Conservation (phyloP, 352 stramenopile species). For the Phytopythium litorale region DNA sequence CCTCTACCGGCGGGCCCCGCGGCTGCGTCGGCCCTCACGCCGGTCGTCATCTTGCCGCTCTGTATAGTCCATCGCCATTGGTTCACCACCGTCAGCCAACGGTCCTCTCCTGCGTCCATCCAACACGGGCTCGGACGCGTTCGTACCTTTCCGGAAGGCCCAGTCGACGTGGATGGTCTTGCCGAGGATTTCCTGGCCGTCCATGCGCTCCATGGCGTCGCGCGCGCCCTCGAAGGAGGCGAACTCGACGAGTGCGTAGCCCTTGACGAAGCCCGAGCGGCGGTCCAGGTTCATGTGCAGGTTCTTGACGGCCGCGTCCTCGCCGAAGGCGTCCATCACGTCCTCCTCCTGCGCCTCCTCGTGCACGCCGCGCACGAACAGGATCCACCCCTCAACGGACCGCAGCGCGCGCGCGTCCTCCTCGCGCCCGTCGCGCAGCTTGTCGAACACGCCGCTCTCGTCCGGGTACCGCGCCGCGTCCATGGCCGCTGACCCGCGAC, state of each 20-base stretch:
- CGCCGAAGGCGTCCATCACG: conserved; percentile 93
- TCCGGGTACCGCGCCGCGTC: conserved; percentile 67
- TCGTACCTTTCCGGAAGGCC: conserved; percentile 86
- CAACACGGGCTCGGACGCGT: too few species aligned
- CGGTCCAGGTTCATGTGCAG: conserved; percentile 95
- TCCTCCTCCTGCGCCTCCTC: conserved; percentile 97
- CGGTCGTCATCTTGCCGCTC: conserved; percentile 16
- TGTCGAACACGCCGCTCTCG: conserved; percentile 78
- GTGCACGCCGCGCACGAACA: conserved; percentile 95
- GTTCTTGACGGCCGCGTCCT: conserved; percentile 95
- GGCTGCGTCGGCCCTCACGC: conserved; percentile 28
- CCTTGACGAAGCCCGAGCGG: conserved; percentile 94
- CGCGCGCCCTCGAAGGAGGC: conserved; percentile 89
- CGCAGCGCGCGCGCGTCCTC: conserved; percentile 51
- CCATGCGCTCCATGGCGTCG: conserved; percentile 90
- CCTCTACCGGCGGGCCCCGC: conserved; percentile 46
- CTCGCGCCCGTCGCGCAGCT: conserved; percentile 39
- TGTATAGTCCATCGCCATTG: neutral
- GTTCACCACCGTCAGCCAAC: neutral
- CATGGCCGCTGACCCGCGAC: conserved; percentile 59
- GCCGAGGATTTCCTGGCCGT: conserved; percentile 90
- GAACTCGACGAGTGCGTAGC: conserved; percentile 95
- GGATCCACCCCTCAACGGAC: conserved; percentile 95
- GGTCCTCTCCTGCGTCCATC: neutral
- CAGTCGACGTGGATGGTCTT: conserved; percentile 91